phyloP scores from a whole-genome alignment of 192 early-diverging fungal genomes.

The Paraglomus occultum region DNA sequence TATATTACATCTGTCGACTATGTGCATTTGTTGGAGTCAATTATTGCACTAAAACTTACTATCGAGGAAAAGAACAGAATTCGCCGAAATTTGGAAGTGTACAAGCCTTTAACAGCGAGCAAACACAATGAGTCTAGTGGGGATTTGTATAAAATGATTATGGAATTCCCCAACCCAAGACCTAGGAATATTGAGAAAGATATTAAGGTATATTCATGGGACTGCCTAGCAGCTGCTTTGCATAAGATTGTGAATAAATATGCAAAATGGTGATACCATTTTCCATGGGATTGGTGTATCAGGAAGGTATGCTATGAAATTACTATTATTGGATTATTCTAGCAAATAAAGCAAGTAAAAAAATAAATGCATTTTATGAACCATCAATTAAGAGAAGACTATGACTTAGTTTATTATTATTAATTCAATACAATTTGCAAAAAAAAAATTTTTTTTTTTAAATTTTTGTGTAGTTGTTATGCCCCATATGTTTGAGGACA shows the following conservation, averaged over 20 bases:
- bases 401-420: too few species aligned
- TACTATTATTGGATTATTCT: too few species aligned
- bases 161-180: conserved; percentile 78
- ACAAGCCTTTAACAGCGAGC: conserved; percentile 73
- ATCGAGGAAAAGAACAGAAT: conserved; percentile 87
- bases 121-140: conserved; percentile 74
- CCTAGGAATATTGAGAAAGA: conserved; percentile 89
- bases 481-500: too few species aligned
- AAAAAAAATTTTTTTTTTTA: too few species aligned
- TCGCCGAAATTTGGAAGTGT: conserved; percentile 79
- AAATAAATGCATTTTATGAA: too few species aligned
- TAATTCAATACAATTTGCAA: too few species aligned
- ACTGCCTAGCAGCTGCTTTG: conserved; percentile 62
- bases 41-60: conserved; percentile 73
- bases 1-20: conserved; percentile 81
- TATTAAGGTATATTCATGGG: conserved; percentile 85
- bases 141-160: conserved; percentile 80
- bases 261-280: not conserved
- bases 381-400: too few species aligned
- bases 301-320: too few species aligned
- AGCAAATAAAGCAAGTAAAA: too few species aligned
- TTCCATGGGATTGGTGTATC: too few species aligned
- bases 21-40: conserved; percentile 69
- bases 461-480: too few species aligned
- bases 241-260: conserved; percentile 81